Evolutionary conservation across 371 early-diverging fungal genomes (phyloP).

Genomic region (Neoconidiobolus thromboides): DNA sequence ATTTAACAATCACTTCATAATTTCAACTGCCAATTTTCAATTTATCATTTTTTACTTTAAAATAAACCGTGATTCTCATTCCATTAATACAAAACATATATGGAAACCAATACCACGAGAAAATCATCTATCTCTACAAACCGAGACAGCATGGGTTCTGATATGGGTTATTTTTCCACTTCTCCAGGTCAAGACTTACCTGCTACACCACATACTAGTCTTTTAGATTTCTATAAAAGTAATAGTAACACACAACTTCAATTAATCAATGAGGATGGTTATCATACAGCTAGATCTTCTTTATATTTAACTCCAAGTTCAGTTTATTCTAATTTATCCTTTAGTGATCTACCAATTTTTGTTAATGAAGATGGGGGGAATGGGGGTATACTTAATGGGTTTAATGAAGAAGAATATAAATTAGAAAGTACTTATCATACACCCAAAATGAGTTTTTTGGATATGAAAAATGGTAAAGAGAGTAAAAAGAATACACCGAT

Average conservation of each 20-base stretch:
- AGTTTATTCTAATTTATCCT: background rate
- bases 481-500: background rate
- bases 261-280: background rate
- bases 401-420: too few species aligned
- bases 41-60: too few species aligned
- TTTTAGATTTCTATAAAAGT: background rate
- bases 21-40: too few species aligned
- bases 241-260: too few species aligned
- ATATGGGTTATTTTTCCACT: constrained; percentile 5
- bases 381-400: too few species aligned
- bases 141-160: constrained; percentile 2
- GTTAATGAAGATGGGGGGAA: too few species aligned
- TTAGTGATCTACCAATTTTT: background rate
- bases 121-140: background rate
- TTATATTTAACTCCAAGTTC: background rate
- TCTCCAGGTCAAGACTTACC: background rate
- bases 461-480: background rate
- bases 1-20: too few species aligned
- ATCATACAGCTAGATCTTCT: background rate
- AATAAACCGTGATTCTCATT: too few species aligned
- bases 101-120: too few species aligned
- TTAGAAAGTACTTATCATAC: too few species aligned
- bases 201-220: background rate
- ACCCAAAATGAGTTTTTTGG: background rate
- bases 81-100: too few species aligned